Evolutionary conservation across 805 yeast genomes (phyloP).

Genomic region (Teunomyces aglyptinius): DNA sequence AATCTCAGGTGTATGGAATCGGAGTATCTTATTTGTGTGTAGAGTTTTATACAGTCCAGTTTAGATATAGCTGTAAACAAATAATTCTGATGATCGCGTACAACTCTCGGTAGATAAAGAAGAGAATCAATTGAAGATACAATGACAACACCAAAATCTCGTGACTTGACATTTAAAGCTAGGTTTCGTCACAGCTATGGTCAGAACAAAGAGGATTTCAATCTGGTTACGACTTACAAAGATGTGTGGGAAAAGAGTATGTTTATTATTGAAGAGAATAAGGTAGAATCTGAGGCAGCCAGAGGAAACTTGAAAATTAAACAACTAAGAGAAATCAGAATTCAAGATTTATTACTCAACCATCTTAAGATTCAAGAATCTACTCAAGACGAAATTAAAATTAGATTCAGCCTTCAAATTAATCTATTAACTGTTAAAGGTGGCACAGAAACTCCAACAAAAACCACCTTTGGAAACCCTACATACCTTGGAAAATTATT

Average conservation of each 20-base stretch:
- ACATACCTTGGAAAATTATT: slow-evolving; percentile 10
- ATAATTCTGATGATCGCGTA: neutral
- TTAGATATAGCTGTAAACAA: neutral
- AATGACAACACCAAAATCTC: slow-evolving; percentile 3
- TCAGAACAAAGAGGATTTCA: slow-evolving; percentile 40
- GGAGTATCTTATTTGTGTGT: neutral
- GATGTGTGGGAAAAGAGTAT: slow-evolving; percentile 48
- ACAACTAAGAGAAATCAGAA: neutral
- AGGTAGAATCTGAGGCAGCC: slow-evolving; percentile 15
- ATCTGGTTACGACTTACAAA: slow-evolving; percentile 44
- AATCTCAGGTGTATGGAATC: neutral
- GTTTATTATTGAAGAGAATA: slow-evolving; percentile 40
- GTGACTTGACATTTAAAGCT: slow-evolving; percentile 28
- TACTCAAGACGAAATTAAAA: neutral
- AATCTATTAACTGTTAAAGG: neutral
- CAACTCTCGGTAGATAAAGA: neutral
- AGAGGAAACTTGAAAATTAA: slow-evolving; percentile 10
- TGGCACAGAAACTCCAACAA: neutral
- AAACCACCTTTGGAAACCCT: neutral
- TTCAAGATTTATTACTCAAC: neutral
- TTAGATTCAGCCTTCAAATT: neutral
- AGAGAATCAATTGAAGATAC: neutral
- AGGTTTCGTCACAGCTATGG: slow-evolving; percentile 48
- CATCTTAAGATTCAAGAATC: neutral
- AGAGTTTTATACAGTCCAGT: neutral